A percentile compares a stretch with the other conserved stretches of the same genome.
These are phyloP conservation scores for Exophiala sideris DNA, from an alignment of 2,329 filamentous ascomycete genomes.

Conservation along the genomic window DNA sequence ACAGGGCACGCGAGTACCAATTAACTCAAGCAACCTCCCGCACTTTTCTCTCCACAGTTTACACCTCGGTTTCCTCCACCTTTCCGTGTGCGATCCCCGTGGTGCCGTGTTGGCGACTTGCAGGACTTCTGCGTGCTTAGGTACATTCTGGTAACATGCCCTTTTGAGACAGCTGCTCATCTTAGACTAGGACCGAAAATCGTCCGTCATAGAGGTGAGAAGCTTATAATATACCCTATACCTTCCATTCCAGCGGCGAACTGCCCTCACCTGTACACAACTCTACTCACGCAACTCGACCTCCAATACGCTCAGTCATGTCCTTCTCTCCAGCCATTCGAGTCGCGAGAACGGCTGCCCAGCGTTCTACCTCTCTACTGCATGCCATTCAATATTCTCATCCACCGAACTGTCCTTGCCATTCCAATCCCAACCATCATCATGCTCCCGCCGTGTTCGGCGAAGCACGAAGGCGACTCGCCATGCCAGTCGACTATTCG, in stretches of 20 bases:
- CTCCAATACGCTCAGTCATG: constrained; percentile 12
- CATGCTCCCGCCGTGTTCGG: constrained; percentile 46
- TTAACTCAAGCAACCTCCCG: neutral
- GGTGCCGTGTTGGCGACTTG: neutral
- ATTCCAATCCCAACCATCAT: constrained; percentile 80
- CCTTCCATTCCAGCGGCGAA: too few relatives aligned
- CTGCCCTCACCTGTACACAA: too few relatives aligned
- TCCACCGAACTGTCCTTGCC: constrained; percentile 85
- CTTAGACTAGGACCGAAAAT: too few relatives aligned
- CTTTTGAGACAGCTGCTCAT: too few relatives aligned
- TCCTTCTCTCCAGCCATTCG: constrained; percentile 42
- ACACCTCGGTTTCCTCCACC: constrained; percentile 13
- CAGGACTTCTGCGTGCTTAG: neutral
- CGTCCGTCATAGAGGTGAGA: too few relatives aligned
- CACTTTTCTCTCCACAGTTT: constrained; percentile 8
- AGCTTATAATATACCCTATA: too few relatives aligned
- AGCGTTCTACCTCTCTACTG: constrained; percentile 59
- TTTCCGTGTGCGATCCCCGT: neutral
- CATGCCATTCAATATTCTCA: constrained; percentile 89
- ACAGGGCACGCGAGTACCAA: neutral
- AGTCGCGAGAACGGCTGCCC: constrained; percentile 45
- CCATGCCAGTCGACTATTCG: constrained; percentile 70
- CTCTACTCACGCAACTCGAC: neutral
- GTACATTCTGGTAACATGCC: neutral
- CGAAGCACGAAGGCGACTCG: constrained; percentile 60